Conservation (phyloP, 768 basidiomycete species). For the Collybia sp. region DNA sequence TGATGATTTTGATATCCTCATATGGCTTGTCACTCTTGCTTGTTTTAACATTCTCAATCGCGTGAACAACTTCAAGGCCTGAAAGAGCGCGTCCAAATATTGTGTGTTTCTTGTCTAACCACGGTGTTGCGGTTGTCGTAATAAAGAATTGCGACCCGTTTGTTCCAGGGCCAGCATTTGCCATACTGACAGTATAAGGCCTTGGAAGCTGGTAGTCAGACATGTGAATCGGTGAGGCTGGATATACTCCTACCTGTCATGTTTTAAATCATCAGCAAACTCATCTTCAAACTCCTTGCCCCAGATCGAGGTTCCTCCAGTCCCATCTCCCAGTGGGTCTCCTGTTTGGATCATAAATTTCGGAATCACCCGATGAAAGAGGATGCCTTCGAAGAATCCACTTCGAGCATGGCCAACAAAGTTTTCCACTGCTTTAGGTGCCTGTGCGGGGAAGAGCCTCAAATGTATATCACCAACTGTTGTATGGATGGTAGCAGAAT, state of each 20-base stretch:
- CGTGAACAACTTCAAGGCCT: constrained; percentile 86
- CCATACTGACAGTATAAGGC: constrained; percentile 96
- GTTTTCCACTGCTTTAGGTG: constrained; percentile 96
- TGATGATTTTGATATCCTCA: constrained; percentile 91
- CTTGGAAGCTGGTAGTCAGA: constrained; percentile 28
- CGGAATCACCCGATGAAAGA: constrained; percentile 96
- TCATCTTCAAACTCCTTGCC: constrained; percentile 90
- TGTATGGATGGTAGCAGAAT: constrained; percentile 88
- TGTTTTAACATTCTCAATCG: constrained; percentile 87
- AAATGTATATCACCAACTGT: constrained; percentile 92
- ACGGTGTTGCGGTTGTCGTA: constrained; percentile 90
- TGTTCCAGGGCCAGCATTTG: constrained; percentile 83
- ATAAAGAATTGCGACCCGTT: constrained; percentile 99
- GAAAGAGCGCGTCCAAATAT: constrained; percentile 88
- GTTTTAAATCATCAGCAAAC: constrained; percentile 82
- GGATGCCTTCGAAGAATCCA: constrained; percentile 87
- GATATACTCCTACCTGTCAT: constrained; percentile 67
- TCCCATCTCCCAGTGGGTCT: constrained; percentile 92
- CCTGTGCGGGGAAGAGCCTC: constrained; percentile 84
- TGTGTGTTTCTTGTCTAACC: constrained; percentile 89
- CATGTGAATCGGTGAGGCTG: neutral
- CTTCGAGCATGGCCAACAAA: constrained; percentile 90
- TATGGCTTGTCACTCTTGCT: constrained; percentile 85
- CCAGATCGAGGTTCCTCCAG: constrained; percentile 90
- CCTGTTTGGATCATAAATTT: constrained; percentile 99